Conservation (phyloP, 169 alveolate species). For the Plasmodium blacklocki region DNA sequence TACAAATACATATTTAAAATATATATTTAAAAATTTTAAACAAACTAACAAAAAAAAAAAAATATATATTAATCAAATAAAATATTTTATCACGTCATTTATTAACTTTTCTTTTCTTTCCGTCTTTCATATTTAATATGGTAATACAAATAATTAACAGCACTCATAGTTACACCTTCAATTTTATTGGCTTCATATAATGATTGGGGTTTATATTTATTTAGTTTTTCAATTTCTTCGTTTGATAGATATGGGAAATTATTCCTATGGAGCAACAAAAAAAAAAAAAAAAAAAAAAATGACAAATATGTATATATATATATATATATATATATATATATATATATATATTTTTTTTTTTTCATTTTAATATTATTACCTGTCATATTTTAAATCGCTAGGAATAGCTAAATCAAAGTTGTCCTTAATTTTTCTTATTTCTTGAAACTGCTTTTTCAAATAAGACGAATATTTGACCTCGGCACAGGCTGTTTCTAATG, state of each 20-base stretch:
- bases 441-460: slow-evolving; percentile 76
- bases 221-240: slow-evolving; percentile 87
- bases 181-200: slow-evolving; percentile 81
- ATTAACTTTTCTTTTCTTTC: slow-evolving; percentile 3
- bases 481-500: slow-evolving; percentile 80
- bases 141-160: slow-evolving; percentile 55
- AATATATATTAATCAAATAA: too few relatives aligned
- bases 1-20: too few relatives aligned
- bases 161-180: slow-evolving; percentile 83
- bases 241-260: slow-evolving; percentile 77
- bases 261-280: slow-evolving; percentile 2
- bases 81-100: not conserved
- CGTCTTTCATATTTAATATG: slow-evolving; percentile 41
- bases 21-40: too few relatives aligned
- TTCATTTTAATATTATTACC: slow-evolving; percentile 38
- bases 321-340: not conserved
- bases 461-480: slow-evolving; percentile 82
- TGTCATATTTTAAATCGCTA: slow-evolving; percentile 77
- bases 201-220: slow-evolving; percentile 80
- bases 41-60: too few relatives aligned
- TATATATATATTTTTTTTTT: not conserved
- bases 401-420: slow-evolving; percentile 77
- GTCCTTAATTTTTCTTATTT: slow-evolving; percentile 76
- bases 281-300: not conserved
- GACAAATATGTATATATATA: not conserved